A percentile compares a stretch with the other conserved stretches of the same genome.
Evolutionary conservation across 768 basidiomycete species (phyloP).

Genomic region (Termitomyces sp.): DNA sequence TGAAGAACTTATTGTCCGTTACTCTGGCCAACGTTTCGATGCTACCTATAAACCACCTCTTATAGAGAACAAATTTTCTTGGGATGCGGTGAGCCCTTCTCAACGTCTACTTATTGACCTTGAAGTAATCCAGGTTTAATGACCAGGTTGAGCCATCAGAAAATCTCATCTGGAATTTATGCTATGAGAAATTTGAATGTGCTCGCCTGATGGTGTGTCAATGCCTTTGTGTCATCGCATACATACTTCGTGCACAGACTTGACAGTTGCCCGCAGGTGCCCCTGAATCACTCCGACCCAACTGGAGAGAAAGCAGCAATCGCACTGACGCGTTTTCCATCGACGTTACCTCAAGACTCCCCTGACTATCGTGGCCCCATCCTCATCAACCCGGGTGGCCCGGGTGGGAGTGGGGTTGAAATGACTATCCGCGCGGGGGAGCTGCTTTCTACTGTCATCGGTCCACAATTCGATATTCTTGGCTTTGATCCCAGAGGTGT

Average conservation of each 20-base stretch:
- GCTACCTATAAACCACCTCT: background rate
- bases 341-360: slow-evolving; percentile 21
- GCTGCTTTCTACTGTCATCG: slow-evolving; percentile 25
- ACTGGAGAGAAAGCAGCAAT: slow-evolving; percentile 32
- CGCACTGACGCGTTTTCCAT: slow-evolving; percentile 37
- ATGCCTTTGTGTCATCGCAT: background rate
- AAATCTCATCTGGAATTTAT: slow-evolving; percentile 18
- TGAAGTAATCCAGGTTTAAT: too few species aligned
- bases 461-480: slow-evolving; percentile 40
- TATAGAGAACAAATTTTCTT: background rate
- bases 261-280: slow-evolving; percentile 27
- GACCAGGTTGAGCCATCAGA: slow-evolving; percentile 14
- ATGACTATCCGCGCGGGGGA: slow-evolving; percentile 19
- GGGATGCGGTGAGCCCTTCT: background rate
- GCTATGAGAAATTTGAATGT: slow-evolving; percentile 23
- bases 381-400: slow-evolving; percentile 45
- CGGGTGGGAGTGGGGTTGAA: slow-evolving; percentile 39
- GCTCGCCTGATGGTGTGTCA: slow-evolving; percentile 24
- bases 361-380: slow-evolving; percentile 37
- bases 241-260: background rate
- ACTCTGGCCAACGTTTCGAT: background rate
- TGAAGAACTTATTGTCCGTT: background rate
- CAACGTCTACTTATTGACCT: background rate
- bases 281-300: slow-evolving; percentile 39
- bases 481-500: slow-evolving; percentile 44